These are phyloP conservation scores for Annulohypoxylon truncatum DNA, from an alignment of 2,329 filamentous ascomycete genomes.

Conservation along the genomic window DNA sequence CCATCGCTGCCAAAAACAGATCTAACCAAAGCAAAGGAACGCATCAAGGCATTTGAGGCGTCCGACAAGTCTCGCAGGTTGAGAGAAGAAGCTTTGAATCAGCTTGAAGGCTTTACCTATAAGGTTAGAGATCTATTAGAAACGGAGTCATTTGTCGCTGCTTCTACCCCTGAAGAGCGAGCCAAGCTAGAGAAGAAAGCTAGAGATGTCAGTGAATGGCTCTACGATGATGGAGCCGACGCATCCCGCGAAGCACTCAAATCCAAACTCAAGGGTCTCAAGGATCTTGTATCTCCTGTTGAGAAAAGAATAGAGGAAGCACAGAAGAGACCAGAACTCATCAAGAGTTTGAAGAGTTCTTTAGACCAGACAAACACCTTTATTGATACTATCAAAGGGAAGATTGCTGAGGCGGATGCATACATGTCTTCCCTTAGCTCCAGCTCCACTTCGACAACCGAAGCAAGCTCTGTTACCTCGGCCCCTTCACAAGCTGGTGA, in stretches of 20 bases:
- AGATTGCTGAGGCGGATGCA: constrained; percentile 75
- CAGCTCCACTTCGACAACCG: constrained; percentile 58
- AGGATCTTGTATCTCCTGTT: constrained; percentile 81
- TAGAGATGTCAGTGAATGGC: constrained; percentile 83
- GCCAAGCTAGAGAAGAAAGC: constrained; percentile 74
- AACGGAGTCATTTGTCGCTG: constrained; percentile 77
- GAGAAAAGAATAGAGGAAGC: constrained; percentile 80
- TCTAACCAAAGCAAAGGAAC: constrained; percentile 68
- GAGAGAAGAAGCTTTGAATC: constrained; percentile 89
- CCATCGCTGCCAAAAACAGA: constrained; percentile 62
- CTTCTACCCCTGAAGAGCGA: constrained; percentile 76
- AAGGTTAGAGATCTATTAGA: constrained; percentile 84
- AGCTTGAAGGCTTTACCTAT: constrained; percentile 94
- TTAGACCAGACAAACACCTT: constrained; percentile 79
- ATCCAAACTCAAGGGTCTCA: constrained; percentile 79
- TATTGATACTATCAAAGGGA: constrained; percentile 74
- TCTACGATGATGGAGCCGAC: constrained; percentile 85
- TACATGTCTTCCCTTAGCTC: constrained; percentile 66
- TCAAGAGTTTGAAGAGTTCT: constrained; percentile 75
- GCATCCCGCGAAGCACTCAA: constrained; percentile 81
- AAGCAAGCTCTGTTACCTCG: constrained; percentile 57
- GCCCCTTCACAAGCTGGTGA: constrained; percentile 63
- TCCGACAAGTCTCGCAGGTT: constrained; percentile 82
- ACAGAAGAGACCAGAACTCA: constrained; percentile 74
- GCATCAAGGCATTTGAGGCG: constrained; percentile 84